Base-by-base conservation (phyloP, 2,329 filamentous ascomycete genomes). In the Ceratocystis destructans region DNA sequence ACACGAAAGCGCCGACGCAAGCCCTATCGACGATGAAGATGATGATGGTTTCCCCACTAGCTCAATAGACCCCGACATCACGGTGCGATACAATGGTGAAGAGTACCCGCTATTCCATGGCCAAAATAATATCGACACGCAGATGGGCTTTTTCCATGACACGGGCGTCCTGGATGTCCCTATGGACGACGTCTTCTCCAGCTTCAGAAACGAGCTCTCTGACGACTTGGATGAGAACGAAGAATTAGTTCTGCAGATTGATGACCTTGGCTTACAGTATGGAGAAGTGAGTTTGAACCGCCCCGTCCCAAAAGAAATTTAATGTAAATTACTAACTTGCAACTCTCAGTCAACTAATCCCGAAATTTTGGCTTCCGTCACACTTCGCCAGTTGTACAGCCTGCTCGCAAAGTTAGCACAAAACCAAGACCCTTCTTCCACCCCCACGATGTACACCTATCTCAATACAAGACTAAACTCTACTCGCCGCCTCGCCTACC, bases 251-350 rank as follows among this genome's bases (percentile, higher is more conserved):
- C 75, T 82, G 50, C 78, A 80, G 67, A 73, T 82, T 61, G 79
- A 82, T 33, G 78, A 81, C 67, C 76, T 83, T 50, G 79, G 79
- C 7, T 74, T 83, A 41, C 80, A 82, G 71, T 81, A 82, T 71
- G 74, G 78, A 22, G 80, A 82, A 74, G 79, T 80, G 73, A 69
- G 77, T 12, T 6, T 20, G 3, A 8, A 33, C 22, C 22, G 55
- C 31, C 62, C 65, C 20, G 50, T 66, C 28, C 33, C 41, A 41
- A 28, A 10, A 41, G 7, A 10, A 41, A 41, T 15, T 15, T 12
- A 3, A 41, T 15, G 12, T 41, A 0, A 41, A 15, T 41, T 41
- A 41, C 37, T 41, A 41, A 53, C 7, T 28, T 28, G 22, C 10
- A 53, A 4, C 22, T 3, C 20, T 17, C 61, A 79, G 77, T 75